Conservation (phyloP, 495 filamentous ascomycete genomes). For the Xylaria flabelliformis region DNA sequence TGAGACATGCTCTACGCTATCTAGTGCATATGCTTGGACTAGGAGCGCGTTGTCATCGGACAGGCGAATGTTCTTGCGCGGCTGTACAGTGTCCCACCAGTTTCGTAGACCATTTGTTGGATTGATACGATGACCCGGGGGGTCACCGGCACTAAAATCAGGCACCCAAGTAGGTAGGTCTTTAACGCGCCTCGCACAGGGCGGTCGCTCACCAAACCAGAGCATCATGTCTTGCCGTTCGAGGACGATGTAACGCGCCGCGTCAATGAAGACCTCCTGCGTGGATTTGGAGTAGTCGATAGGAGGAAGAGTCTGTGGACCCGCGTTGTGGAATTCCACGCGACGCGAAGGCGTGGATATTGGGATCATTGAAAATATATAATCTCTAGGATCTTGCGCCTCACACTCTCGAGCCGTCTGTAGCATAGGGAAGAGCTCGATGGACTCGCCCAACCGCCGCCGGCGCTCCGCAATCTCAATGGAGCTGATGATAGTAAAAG, state of each 20-base stretch:
- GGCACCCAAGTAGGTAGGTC: conserved; percentile 39
- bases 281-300: conserved; percentile 34
- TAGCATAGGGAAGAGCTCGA: conserved; percentile 35
- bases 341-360: conserved; percentile 31
- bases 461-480: conserved; percentile 31
- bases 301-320: conserved; percentile 30
- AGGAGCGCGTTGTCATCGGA: conserved; percentile 20
- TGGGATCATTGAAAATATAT: conserved; percentile 32
- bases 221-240: not conserved
- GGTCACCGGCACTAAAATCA: conserved; percentile 28
- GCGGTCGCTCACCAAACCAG: not conserved
- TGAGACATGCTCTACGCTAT: conserved; percentile 34
- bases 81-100: conserved; percentile 32
- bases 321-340: conserved; percentile 17
- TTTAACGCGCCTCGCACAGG: conserved; percentile 13
- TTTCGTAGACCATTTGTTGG: conserved; percentile 25
- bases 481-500: conserved; percentile 21
- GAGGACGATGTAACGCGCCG: not conserved
- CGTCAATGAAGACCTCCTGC: conserved; percentile 20
- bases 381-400: conserved; percentile 29
- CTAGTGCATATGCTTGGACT: conserved; percentile 33
- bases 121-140: not conserved
- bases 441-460: conserved; percentile 25
- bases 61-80: conserved; percentile 26
- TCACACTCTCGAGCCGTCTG: conserved; percentile 31